Conservation (phyloP, 106 monocot species). For the Apostasia shenzhenica region DNA sequence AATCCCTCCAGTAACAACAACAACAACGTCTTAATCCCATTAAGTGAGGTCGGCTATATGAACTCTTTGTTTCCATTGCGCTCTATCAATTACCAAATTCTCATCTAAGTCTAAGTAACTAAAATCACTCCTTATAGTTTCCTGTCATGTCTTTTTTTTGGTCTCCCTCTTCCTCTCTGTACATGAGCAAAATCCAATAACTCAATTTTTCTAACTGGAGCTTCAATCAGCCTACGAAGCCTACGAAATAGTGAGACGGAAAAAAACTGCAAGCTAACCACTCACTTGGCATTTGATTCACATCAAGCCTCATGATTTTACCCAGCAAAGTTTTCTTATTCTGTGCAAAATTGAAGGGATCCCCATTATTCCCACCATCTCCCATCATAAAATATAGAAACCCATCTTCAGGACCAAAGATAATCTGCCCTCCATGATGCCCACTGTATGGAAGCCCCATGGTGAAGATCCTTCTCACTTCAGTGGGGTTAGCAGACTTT, state of each 20-base stretch:
- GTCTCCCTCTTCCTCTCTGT: no score
- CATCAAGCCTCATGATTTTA: conserved; percentile 74
- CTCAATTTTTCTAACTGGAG: no score
- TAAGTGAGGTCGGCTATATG: no score
- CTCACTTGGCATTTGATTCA: conserved; percentile 70
- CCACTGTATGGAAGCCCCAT: conserved; percentile 71
- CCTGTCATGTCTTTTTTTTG: no score
- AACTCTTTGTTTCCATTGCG: no score
- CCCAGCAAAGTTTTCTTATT: conserved; percentile 85
- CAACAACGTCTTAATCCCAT: no score
- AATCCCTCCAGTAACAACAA: no score
- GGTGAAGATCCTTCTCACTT: conserved; percentile 78
- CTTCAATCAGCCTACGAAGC: no score
- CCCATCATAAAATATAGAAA: conserved; percentile 92
- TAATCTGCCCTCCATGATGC: conserved; percentile 80
- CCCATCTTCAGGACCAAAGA: conserved; percentile 77
- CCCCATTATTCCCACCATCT: conserved; percentile 56
- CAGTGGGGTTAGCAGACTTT: conserved; percentile 53
- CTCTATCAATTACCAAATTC: no score
- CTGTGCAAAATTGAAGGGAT: conserved; percentile 78
- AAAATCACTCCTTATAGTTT: no score
- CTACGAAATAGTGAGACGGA: not conserved
- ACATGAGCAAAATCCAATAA: no score
- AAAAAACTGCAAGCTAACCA: not conserved
- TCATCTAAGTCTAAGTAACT: no score